Evolutionary conservation across 768 basidiomycete species (phyloP).

Genomic region (Clavaria fumosa): DNA sequence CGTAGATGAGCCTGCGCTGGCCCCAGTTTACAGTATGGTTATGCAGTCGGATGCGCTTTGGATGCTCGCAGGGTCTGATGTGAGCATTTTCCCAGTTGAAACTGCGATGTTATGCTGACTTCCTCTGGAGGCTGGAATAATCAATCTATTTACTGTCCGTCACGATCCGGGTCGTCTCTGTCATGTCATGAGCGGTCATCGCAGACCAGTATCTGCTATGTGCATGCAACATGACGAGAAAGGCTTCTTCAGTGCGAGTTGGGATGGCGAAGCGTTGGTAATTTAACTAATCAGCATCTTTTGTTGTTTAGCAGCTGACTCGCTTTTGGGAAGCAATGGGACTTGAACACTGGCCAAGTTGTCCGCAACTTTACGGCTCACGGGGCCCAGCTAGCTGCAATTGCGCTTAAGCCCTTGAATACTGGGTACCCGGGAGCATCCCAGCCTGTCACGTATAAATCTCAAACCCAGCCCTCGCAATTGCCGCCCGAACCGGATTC

Average conservation of each 20-base stretch:
- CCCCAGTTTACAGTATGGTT: slow-evolving; percentile 79
- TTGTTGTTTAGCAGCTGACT: slow-evolving; percentile 8
- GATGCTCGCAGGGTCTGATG: slow-evolving; percentile 78
- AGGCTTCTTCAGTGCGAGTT: slow-evolving; percentile 78
- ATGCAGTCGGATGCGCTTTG: slow-evolving; percentile 91
- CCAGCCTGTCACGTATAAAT: not conserved
- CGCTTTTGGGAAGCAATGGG: slow-evolving; percentile 68
- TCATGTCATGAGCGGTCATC: slow-evolving; percentile 62
- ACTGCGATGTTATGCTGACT: slow-evolving; percentile 5
- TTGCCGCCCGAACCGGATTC: too few species aligned
- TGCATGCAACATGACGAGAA: slow-evolving; percentile 70
- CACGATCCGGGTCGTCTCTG: slow-evolving; percentile 77
- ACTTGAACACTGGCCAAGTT: slow-evolving; percentile 78
- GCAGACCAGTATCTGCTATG: slow-evolving; percentile 74
- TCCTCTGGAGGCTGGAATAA: slow-evolving; percentile 55
- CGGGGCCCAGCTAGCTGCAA: slow-evolving; percentile 67
- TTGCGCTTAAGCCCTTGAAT: slow-evolving; percentile 57
- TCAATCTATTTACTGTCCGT: slow-evolving; percentile 85
- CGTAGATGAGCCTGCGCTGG: slow-evolving; percentile 36
- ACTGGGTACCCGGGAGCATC: slow-evolving; percentile 17
- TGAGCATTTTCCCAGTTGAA: slow-evolving; percentile 26
- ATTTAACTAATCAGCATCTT: slow-evolving; percentile 17
- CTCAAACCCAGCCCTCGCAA: not conserved
- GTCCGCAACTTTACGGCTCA: slow-evolving; percentile 69
- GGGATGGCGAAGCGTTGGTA: slow-evolving; percentile 85